phyloP scores from a whole-genome alignment of 495 filamentous ascomycete genomes.

The Neurospora sp. region DNA sequence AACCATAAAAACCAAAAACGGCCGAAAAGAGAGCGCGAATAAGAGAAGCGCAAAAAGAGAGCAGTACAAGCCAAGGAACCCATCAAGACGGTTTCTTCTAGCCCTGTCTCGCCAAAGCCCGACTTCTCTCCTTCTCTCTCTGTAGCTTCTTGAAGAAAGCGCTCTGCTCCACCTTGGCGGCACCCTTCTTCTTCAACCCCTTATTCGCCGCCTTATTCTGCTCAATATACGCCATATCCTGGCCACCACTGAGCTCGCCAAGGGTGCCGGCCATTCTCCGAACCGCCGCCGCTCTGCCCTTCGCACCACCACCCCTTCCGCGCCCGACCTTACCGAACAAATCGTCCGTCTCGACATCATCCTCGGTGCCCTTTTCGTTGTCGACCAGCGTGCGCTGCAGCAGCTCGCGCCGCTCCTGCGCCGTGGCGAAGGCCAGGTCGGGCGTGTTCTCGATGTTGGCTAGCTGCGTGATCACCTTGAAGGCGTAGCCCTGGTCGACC shows the following conservation, averaged over 20 bases:
- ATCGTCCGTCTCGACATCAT: constrained; percentile 73
- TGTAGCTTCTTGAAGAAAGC: constrained; percentile 71
- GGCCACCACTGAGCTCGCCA: constrained; percentile 75
- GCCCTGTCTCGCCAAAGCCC: neutral
- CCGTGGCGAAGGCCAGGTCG: constrained; percentile 68
- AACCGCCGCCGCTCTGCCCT: constrained; percentile 25
- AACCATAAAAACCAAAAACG: neutral
- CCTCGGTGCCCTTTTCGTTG: constrained; percentile 69
- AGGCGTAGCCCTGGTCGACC: constrained; percentile 96
- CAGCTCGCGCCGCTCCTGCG: constrained; percentile 76
- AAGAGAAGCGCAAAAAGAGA: neutral
- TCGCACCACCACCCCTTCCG: constrained; percentile 32
- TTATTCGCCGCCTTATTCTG: constrained; percentile 68
- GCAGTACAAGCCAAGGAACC: neutral
- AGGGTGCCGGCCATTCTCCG: constrained; percentile 77
- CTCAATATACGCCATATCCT: constrained; percentile 96
- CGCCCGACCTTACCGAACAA: constrained; percentile 52
- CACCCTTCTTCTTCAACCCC: constrained; percentile 58
- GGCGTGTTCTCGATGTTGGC: constrained; percentile 80
- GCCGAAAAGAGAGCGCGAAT: neutral
- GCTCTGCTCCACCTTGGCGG: constrained; percentile 43
- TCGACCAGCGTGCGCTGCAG: constrained; percentile 88
- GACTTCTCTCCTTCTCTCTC: constrained; percentile 47
- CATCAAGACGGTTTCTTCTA: neutral
- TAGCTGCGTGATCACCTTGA: constrained; percentile 97